Conservation (phyloP, 306 rosid genomes). For the Mimosa bimucronata region DNA sequence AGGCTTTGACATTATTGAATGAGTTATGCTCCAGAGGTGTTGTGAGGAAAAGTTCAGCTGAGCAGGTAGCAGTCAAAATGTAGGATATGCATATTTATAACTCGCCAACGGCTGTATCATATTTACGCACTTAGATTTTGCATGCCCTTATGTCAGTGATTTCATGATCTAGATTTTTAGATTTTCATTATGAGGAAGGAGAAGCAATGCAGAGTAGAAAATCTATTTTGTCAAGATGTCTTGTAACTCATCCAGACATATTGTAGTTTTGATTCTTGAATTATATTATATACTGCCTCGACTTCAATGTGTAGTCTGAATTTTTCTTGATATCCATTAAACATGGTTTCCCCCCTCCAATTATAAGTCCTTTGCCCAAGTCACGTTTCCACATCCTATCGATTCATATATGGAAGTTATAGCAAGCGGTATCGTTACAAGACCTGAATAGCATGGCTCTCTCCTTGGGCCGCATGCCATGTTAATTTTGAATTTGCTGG, state of each 20-base stretch:
- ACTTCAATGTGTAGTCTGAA: not conserved
- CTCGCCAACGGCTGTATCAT: constrained; percentile 5
- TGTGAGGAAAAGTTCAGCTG: constrained; percentile 80
- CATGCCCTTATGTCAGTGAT: not conserved
- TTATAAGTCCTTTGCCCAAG: not conserved
- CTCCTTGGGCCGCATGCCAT: not conserved
- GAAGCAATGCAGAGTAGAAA: not conserved
- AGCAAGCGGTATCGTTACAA: not conserved
- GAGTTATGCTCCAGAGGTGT: constrained; percentile 74
- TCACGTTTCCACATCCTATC: not conserved
- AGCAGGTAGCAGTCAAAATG: constrained; percentile 65
- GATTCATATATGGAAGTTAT: not conserved
- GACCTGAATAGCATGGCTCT: not conserved
- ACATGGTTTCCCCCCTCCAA: not conserved
- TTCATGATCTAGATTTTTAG: constrained; percentile 7
- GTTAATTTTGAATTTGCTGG: not conserved
- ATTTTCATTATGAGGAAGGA: not conserved
- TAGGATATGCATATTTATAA: constrained; percentile 36
- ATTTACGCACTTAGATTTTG: constrained; percentile 34
- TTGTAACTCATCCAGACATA: constrained; percentile 1
- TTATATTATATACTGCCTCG: not conserved
- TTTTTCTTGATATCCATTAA: constrained; percentile 12
- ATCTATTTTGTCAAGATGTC: constrained; percentile 12
- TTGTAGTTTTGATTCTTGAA: not conserved
- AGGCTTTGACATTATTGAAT: constrained; percentile 74